Percentiles rank a stretch among this genome's conserved stretches.
These are phyloP conservation scores for Ehretia macrophylla DNA, from an alignment of 257 asterid genomes.

Conservation along the genomic window DNA sequence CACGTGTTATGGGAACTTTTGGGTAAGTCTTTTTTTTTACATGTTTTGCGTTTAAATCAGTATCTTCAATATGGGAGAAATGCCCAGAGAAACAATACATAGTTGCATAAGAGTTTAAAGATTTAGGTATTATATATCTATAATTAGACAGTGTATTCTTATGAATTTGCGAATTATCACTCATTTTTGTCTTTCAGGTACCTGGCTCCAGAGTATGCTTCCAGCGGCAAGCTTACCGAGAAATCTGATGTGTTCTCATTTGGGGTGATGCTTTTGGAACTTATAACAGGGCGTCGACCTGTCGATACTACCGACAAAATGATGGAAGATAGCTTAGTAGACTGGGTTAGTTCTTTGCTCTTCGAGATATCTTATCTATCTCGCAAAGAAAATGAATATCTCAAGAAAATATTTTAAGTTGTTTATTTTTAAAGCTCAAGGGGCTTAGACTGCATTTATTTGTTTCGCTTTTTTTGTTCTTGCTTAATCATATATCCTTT, in stretches of 20 bases:
- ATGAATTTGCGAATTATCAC: not conserved
- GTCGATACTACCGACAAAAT: conserved; percentile 50
- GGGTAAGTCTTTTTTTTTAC: conserved; percentile 42
- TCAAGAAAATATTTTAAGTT: too few species aligned
- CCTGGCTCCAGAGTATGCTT: conserved; percentile 92
- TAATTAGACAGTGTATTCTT: too few species aligned
- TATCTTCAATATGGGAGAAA: too few species aligned
- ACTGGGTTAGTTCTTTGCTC: conserved; percentile 55
- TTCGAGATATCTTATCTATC: not conserved
- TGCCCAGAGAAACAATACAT: too few species aligned
- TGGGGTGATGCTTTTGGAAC: conserved; percentile 90
- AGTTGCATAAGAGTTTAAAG: too few species aligned
- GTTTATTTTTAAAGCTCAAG: too few species aligned
- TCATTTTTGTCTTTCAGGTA: conserved; percentile 38
- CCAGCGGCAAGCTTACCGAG: conserved; percentile 80
- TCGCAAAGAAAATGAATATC: too few species aligned
- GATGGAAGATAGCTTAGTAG: conserved; percentile 92
- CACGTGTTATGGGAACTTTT: conserved; percentile 99
- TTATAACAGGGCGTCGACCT: conserved; percentile 77
- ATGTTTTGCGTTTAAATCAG: not conserved
- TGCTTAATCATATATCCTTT: not conserved
- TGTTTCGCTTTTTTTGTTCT: not conserved
- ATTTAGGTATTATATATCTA: too few species aligned
- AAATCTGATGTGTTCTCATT: conserved; percentile 91
- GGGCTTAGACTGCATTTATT: too few species aligned